These are phyloP conservation scores for Xylona heveae DNA, from an alignment of 495 filamentous ascomycete species.

Conservation along the genomic window DNA sequence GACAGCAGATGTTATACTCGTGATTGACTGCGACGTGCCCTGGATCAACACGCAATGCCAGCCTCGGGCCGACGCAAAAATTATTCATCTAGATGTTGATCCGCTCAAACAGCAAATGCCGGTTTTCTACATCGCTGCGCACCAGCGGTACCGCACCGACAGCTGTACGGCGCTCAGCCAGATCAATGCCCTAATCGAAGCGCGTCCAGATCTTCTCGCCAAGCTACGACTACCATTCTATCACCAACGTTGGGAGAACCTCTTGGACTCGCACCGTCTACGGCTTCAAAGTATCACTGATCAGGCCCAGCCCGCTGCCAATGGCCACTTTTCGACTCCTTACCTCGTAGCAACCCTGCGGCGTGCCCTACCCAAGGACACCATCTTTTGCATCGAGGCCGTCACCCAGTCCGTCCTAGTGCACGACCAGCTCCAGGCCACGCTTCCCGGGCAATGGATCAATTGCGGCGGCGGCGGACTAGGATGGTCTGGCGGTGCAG, in stretches of 20 bases:
- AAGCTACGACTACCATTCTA: slow-evolving; percentile 6
- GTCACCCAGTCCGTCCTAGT: slow-evolving; percentile 68
- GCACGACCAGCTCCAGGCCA: slow-evolving; percentile 61
- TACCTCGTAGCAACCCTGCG: slow-evolving; percentile 47
- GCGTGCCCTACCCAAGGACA: slow-evolving; percentile 44
- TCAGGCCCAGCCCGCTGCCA: slow-evolving; percentile 30
- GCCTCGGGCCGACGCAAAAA: slow-evolving; percentile 30
- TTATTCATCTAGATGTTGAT: slow-evolving; percentile 74
- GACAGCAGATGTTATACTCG: slow-evolving; percentile 65
- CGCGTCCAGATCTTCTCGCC: not conserved
- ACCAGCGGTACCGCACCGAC: slow-evolving; percentile 18
- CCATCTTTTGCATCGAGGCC: slow-evolving; percentile 72
- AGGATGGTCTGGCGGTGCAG: slow-evolving; percentile 85
- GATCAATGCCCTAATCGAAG: slow-evolving; percentile 10
- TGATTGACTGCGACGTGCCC: slow-evolving; percentile 69
- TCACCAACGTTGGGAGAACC: slow-evolving; percentile 24
- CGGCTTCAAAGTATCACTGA: slow-evolving; percentile 34
- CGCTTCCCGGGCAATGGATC: slow-evolving; percentile 61
- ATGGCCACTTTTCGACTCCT: slow-evolving; percentile 46
- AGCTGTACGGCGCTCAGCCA: slow-evolving; percentile 16
- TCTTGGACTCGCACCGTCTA: slow-evolving; percentile 36
- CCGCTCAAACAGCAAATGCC: slow-evolving; percentile 80
- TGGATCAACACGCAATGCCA: slow-evolving; percentile 45
- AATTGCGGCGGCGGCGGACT: slow-evolving; percentile 90
- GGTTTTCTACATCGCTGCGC: slow-evolving; percentile 22